Base-by-base conservation (phyloP, 2,329 filamentous ascomycete species). In the Fusarium napiforme region DNA sequence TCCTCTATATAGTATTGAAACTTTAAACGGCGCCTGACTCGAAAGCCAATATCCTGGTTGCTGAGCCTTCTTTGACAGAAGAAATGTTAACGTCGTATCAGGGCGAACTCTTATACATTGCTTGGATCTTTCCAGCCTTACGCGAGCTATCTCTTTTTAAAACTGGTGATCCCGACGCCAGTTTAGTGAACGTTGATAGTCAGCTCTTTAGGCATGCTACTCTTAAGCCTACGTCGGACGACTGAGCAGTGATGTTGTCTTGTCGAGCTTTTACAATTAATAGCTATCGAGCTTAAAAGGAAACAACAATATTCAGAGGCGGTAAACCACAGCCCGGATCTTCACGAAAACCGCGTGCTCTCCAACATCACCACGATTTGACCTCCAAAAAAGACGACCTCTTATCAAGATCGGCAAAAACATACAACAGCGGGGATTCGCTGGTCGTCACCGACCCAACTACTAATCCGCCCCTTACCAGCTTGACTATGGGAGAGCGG, bases 351-450 rank as follows among this genome's bases (percentile, higher is more conserved):
- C 19, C 8, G 10, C 11, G 4, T 14, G 7, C 0, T 23, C 47
- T 32, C 15, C 5, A 4, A 23, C 11, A 34, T 23, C 5, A 50
- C 28, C 4, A 3, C 21, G 18, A 10, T 10, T 5, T 10, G 1
- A 34, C 30, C n/a, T 15, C 16, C 4, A 50, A 53, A 37, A 37
- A 37, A 3, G 49, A 21, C 2, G 0, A 8, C 2, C 49, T 52
- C 32, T 37, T n/a, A 12, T 16, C 23, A 12, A 39, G 9, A 39
- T n/a, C 14, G 4, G 10, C 50, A 39, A 39, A 53, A 53, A 55
- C 50, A 55, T 55, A 40, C 50, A 55, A 55, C 34, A 55, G 50
- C 50, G 50, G 50, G 50, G 50, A 53, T 53, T 53, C 50, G 50
- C 50, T 53, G 50, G 50, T 53, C 50, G 50, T 53, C 50, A 53